phyloP scores from a whole-genome alignment of 164 flowering plant genomes.

The Vitis labrusca region DNA sequence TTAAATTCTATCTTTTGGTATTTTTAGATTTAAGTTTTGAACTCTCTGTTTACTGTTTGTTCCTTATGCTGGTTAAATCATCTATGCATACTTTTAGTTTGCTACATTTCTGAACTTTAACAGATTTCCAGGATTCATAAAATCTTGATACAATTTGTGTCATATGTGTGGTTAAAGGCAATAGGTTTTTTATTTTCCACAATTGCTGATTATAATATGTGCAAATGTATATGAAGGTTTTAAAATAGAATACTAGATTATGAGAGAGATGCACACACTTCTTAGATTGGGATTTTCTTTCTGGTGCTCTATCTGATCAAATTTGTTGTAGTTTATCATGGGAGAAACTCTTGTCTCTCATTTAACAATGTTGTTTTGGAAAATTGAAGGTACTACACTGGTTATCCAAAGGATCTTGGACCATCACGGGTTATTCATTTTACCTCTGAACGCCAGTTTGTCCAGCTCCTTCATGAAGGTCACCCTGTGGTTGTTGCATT shows the following conservation, averaged over 20 bases:
- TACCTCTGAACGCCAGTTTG: constrained; percentile 90
- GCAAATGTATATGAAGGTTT: neutral
- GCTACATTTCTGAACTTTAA: neutral
- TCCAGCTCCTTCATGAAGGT: constrained; percentile 86
- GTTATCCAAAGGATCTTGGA: constrained; percentile 90
- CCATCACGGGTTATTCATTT: constrained; percentile 81
- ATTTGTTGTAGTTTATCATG: neutral
- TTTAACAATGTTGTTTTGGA: neutral
- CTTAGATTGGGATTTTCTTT: neutral
- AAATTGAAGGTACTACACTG: constrained; percentile 75
- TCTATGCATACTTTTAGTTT: neutral
- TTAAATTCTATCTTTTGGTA: neutral
- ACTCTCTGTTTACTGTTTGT: neutral
- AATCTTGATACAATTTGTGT: no score
- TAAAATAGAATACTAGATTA: neutral
- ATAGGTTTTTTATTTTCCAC: no score
- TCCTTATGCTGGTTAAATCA: neutral
- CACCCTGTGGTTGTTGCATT: constrained; percentile 85
- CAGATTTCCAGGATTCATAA: neutral
- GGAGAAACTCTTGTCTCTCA: neutral
- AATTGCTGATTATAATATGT: no score
- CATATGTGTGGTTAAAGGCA: no score
- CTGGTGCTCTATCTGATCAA: neutral
- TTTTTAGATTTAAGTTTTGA: neutral
- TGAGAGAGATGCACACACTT: neutral